Conservation (phyloP, 768 basidiomycete species). For the Leucogyrophana mollusca region DNA sequence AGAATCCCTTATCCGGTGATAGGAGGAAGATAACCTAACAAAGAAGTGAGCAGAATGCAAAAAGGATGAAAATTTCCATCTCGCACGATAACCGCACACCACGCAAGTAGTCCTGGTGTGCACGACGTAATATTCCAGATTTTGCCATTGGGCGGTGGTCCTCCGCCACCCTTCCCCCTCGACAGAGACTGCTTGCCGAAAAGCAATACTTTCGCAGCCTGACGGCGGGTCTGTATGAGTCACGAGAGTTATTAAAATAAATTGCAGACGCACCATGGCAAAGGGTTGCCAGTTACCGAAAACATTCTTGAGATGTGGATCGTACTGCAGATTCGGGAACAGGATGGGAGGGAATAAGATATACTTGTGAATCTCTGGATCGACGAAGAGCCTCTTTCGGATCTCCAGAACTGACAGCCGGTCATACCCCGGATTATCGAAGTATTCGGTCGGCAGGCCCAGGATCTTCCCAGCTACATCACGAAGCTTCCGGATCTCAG, state of each 20-base stretch:
- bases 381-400: too few relatives aligned
- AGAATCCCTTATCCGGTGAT: too few relatives aligned
- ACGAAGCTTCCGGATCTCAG: neutral
- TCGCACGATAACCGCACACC: slow-evolving; percentile 1
- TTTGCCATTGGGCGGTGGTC: neutral
- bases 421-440: neutral
- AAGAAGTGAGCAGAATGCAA: too few relatives aligned
- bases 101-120: slow-evolving; percentile 1
- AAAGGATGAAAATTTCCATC: too few relatives aligned
- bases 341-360: slow-evolving; percentile 2
- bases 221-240: too few relatives aligned
- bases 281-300: slow-evolving; percentile 4
- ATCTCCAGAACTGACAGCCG: too few relatives aligned
- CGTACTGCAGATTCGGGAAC: neutral
- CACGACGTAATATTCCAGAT: slow-evolving; percentile 1
- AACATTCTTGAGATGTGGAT: neutral
- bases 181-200: too few relatives aligned
- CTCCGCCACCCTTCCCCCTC: neutral
- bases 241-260: neutral
- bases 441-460: neutral
- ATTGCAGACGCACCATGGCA: slow-evolving; percentile 4
- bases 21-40: too few relatives aligned
- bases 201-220: too few relatives aligned
- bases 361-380: neutral
- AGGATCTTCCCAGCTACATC: neutral